Base-by-base conservation (phyloP, 108 stramenopile species). In the Nannochloropsis oceanica region DNA sequence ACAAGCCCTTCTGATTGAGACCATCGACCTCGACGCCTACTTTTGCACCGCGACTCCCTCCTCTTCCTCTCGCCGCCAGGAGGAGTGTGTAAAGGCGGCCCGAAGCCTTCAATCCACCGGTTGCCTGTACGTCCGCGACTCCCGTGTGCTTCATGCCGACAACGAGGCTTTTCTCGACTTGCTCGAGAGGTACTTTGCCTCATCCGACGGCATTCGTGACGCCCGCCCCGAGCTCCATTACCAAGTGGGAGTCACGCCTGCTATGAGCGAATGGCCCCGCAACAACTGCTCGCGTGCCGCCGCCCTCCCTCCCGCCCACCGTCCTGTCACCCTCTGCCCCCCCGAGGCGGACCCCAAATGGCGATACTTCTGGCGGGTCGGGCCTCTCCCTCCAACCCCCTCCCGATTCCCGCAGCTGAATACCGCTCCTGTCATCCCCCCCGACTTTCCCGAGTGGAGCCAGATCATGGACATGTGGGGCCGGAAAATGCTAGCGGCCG, bases 331-430 rank as follows among this genome's bases (percentile, higher is more conserved):
- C 24, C 46, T 85, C 44, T 92, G 91, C 87, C 92, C 92, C 24
- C 92, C 92, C 13, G 89, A 89, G 50, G 80, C 86, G n/a, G 92
- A 92, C 83, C 81, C 86, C n/a, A 92, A 92, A 82, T 92, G 92
- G 92, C 89, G 92, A 18, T 92, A 92, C 85, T 92, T 92, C 85
- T 92, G 92, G 92, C 91, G 91, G 24, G 46, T 92, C 18, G 92
- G 90, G 42, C 82, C 85, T 44, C 80, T 11, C n/a, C 89, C 89
- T 14, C 92, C 91, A 7, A 44, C 84, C 24, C 83, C 27, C 46
- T 90, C 91, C 13, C 25, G 79, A 22, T 92, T 91, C 88, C 87
- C 27, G 26, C 44, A 82, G 84, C 86, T 92, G 10, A 92, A 92
- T 81, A 84, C 90, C 26, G 87, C 87, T 20, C 89, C 91, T 2